These are phyloP conservation scores for Polytolypa hystricis DNA, from an alignment of 2,329 filamentous ascomycete species.

Conservation along the genomic window DNA sequence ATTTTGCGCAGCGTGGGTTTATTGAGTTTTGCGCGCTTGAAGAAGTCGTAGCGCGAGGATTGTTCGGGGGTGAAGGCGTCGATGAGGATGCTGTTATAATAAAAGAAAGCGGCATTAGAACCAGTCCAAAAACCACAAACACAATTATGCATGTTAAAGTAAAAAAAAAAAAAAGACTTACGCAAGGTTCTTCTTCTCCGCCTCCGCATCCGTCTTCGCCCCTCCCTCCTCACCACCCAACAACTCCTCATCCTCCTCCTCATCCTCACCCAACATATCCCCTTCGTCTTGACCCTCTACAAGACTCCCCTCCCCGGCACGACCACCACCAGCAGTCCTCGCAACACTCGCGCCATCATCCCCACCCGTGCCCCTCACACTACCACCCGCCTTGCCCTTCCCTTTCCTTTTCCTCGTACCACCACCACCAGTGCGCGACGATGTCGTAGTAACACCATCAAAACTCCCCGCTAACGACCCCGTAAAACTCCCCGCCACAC, in stretches of 20 bases:
- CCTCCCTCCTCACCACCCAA: conserved; percentile 39
- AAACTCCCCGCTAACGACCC: conserved; percentile 32
- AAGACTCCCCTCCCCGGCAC: conserved; percentile 19
- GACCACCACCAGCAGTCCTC: conserved; percentile 20
- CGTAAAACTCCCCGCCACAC: conserved; percentile 33
- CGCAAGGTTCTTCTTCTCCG: conserved; percentile 42
- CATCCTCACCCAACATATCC: conserved; percentile 35
- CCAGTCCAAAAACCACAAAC: conserved; percentile 13
- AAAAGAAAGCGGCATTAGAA: conserved; percentile 14
- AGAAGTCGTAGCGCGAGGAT: conserved; percentile 38
- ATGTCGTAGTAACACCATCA: conserved; percentile 23
- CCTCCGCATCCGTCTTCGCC: conserved; percentile 40
- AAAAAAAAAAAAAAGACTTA: conserved; percentile 20
- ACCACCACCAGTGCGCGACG: conserved; percentile 25
- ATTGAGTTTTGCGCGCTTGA: conserved; percentile 39
- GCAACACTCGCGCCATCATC: conserved; percentile 19
- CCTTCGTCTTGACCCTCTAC: conserved; percentile 19
- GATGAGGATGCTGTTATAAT: conserved; percentile 28
- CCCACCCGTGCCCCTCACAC: conserved; percentile 15
- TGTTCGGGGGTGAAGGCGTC: conserved; percentile 39
- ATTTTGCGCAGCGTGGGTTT: conserved; percentile 43
- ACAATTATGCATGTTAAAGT: neutral
- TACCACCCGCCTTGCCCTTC: conserved; percentile 25
- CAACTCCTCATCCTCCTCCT: conserved; percentile 41
- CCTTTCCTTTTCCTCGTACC: conserved; percentile 30